A percentile compares a stretch with the other conserved stretches of the same genome.
Evolutionary conservation across 345 rosid genomes (phyloP).

Genomic region (Anacardium occidentale): DNA sequence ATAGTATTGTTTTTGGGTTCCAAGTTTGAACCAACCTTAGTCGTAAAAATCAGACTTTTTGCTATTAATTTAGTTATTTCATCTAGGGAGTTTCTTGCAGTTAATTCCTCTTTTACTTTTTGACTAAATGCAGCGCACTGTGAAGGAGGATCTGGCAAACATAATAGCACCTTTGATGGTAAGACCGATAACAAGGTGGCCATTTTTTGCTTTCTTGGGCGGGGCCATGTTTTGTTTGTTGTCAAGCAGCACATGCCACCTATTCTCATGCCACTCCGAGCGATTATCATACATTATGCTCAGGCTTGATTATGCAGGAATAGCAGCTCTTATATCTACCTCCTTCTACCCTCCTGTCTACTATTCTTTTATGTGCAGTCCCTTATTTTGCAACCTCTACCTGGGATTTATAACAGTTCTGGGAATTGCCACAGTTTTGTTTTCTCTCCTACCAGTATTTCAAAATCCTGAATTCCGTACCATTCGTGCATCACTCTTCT

Average conservation of each 20-base stretch:
- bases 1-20: too few relatives aligned
- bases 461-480: conserved; percentile 73
- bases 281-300: conserved; percentile 84
- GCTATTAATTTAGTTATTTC: background rate
- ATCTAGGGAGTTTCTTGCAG: conserved; percentile 7
- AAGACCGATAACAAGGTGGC: conserved; percentile 89
- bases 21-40: too few relatives aligned
- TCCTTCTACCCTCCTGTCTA: conserved; percentile 89
- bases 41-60: background rate
- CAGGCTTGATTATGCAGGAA: conserved; percentile 86
- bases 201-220: conserved; percentile 81
- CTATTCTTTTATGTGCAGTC: conserved; percentile 90
- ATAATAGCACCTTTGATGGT: conserved; percentile 66
- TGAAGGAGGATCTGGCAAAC: conserved; percentile 78
- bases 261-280: conserved; percentile 84
- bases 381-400: conserved; percentile 89
- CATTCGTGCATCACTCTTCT: conserved; percentile 70
- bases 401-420: conserved; percentile 75
- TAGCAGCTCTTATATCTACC: conserved; percentile 81
- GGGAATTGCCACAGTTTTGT: conserved; percentile 60
- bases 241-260: conserved; percentile 86
- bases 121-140: conserved; percentile 46
- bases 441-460: conserved; percentile 78
- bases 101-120: conserved; percentile 19
- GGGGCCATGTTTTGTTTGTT: conserved; percentile 98